phyloP scores from a whole-genome alignment of 805 yeast genomes.

The Cyberlindnera samutprakarnensis region DNA sequence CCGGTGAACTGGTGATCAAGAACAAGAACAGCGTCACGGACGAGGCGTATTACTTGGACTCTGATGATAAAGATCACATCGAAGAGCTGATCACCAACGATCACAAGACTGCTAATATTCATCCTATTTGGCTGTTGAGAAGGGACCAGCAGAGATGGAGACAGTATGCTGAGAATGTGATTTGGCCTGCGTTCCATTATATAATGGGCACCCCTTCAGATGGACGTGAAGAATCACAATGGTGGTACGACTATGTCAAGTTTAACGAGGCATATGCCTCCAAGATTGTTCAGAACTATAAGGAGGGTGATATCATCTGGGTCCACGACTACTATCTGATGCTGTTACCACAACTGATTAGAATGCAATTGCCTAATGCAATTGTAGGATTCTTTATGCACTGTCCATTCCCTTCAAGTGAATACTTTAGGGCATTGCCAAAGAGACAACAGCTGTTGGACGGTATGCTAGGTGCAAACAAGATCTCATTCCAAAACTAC shows the following conservation, averaged over 20 bases:
- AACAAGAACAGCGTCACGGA: slow-evolving; percentile 22
- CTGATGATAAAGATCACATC: slow-evolving; percentile 44
- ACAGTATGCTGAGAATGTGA: slow-evolving; percentile 75
- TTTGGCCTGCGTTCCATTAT: slow-evolving; percentile 96
- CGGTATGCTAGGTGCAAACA: slow-evolving; percentile 87
- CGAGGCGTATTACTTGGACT: slow-evolving; percentile 56
- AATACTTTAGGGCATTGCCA: slow-evolving; percentile 84
- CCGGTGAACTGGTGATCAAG: slow-evolving; percentile 62
- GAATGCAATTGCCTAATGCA: slow-evolving; percentile 71
- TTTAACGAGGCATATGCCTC: slow-evolving; percentile 89
- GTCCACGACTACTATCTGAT: slow-evolving; percentile 89
- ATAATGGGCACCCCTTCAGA: slow-evolving; percentile 71
- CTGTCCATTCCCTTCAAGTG: slow-evolving; percentile 94
- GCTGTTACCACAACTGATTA: slow-evolving; percentile 76
- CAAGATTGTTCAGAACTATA: slow-evolving; percentile 61
- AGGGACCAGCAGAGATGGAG: slow-evolving; percentile 82
- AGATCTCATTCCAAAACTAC: slow-evolving; percentile 78
- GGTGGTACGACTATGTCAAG: slow-evolving; percentile 85
- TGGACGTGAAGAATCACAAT: slow-evolving; percentile 60
- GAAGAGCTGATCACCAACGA: slow-evolving; percentile 40
- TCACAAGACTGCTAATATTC: slow-evolving; percentile 45
- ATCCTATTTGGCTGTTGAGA: slow-evolving; percentile 85
- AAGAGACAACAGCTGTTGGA: slow-evolving; percentile 76
- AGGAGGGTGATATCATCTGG: slow-evolving; percentile 92
- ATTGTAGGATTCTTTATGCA: slow-evolving; percentile 89